phyloP scores from a whole-genome alignment of 768 basidiomycete species.

The Phaeotremella fagi region DNA sequence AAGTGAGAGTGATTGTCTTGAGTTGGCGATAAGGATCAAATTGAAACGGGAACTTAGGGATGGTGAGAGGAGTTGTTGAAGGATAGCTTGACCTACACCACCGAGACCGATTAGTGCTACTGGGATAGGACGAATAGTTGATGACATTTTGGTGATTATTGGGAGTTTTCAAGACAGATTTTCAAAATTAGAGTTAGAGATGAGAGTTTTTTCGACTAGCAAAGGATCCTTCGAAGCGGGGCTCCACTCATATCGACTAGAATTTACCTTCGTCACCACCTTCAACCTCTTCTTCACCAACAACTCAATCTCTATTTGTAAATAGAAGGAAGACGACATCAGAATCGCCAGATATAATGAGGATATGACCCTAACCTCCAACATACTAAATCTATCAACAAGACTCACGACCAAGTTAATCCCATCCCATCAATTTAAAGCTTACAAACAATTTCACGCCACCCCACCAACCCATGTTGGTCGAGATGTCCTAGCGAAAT shows the following conservation, averaged over 20 bases:
- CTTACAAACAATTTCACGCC: not conserved
- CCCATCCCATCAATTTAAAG: not conserved
- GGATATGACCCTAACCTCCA: conserved; percentile 1
- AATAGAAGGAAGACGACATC: too few species aligned
- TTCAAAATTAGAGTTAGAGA: not conserved
- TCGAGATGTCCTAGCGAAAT: conserved; percentile 8
- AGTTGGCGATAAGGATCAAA: conserved; percentile 51
- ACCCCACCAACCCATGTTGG: not conserved
- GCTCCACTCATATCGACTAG: too few species aligned
- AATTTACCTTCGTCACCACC: too few species aligned
- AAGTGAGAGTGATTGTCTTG: conserved; percentile 44
- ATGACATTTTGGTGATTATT: conserved; percentile 7
- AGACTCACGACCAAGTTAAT: too few species aligned
- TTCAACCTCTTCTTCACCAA: too few species aligned
- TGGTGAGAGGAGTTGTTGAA: conserved; percentile 71
- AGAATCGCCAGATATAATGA: not conserved
- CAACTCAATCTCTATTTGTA: too few species aligned
- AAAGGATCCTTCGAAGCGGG: too few species aligned
- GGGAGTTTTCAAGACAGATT: not conserved
- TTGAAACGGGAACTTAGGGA: conserved; percentile 50
- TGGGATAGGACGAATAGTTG: conserved; percentile 30
- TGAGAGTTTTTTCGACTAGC: not conserved
- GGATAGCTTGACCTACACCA: conserved; percentile 82
- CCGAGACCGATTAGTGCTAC: conserved; percentile 88
- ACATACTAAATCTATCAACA: too few species aligned